Percentiles rank a stretch among this genome's conserved stretches.
These are phyloP conservation scores for Aspergillus ellipticus DNA, from an alignment of 495 filamentous ascomycete species.

Conservation along the genomic window DNA sequence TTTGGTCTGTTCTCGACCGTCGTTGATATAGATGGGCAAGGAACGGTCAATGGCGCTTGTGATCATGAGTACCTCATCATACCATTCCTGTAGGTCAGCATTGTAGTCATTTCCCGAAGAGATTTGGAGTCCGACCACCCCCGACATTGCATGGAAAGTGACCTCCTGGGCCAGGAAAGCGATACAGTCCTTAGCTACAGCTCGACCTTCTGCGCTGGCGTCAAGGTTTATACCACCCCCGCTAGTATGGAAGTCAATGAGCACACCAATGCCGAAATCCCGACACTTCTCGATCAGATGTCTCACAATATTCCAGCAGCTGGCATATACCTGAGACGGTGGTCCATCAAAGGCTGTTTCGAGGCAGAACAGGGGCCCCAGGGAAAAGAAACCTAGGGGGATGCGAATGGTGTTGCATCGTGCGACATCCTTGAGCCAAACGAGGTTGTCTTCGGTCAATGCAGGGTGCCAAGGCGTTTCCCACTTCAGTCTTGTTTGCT, in stretches of 20 bases:
- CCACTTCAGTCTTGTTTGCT: constrained; percentile 43
- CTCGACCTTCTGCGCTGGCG: constrained; percentile 27
- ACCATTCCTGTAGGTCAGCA: constrained; percentile 50
- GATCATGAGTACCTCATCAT: constrained; percentile 42
- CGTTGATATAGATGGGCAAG: constrained; percentile 52
- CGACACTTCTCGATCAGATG: constrained; percentile 36
- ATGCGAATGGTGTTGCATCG: constrained; percentile 51
- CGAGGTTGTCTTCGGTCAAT: constrained; percentile 41
- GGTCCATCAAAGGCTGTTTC: constrained; percentile 46
- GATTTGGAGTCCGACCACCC: constrained; percentile 49
- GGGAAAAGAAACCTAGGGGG: constrained; percentile 53
- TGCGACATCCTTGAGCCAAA: constrained; percentile 42
- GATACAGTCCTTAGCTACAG: constrained; percentile 34
- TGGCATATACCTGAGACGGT: constrained; percentile 38
- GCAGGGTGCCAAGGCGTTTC: constrained; percentile 47
- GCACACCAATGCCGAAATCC: constrained; percentile 43
- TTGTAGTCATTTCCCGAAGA: constrained; percentile 23
- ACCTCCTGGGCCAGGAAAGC: constrained; percentile 44
- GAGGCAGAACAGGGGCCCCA: constrained; percentile 42
- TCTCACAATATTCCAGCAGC: constrained; percentile 46
- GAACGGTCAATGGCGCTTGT: constrained; percentile 39
- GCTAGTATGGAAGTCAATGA: constrained; percentile 54
- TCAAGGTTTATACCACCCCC: constrained; percentile 53
- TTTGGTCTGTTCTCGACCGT: constrained; percentile 43
- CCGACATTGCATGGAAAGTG: constrained; percentile 25